Evolutionary conservation across 2,329 filamentous ascomycete species (phyloP), one percentile per base, ranked within the genome.

Genomic region (Fusarium hainanense): DNA sequence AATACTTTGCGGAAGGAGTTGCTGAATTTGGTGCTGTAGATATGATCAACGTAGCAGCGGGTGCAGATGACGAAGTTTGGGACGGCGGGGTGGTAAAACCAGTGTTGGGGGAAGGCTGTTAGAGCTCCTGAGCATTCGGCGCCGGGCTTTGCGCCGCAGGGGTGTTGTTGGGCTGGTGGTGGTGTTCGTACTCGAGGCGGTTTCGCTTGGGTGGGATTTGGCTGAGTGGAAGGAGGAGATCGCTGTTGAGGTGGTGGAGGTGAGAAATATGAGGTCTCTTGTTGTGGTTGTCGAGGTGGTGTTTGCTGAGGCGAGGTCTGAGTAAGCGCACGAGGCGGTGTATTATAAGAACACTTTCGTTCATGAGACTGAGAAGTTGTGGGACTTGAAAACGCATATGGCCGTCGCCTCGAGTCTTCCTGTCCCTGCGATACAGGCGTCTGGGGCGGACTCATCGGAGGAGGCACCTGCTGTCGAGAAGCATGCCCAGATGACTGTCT

Each of bases 11-110:
- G 48, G 51, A 83, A 83, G 0, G 68, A 58, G 34, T 67, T 40
- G 8, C 72, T 46, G 57, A 80, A 78, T 2, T 30, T 57, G 0
- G 78, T 78, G 7, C 73, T 54, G 59, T 74, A 75, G n/a, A 83
- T 78, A 28, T 79, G 57, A 54, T 81, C 76, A 9, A 77, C 74
- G 54, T 81, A 82, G 68, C 82, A 83, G 4, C 76, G 67, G 4
- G 79, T 77, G 62, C 81, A 83, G 50, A 82, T 73, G 4, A 71
- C 46, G 21, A 77, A 80, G 2, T 75, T 68, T 0, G 79, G 77
- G 1, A 76, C 77, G 2, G 66, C 57, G 1, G 75, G 61, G 41
- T 83, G 79, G 5, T 70, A 72, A 66, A 82, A 80, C 81, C 81
- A 83, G 14, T 79, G 75, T 8, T 80, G 76, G 0, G 74, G 46